Percentiles rank a stretch among this genome's conserved stretches.
These are phyloP conservation scores for Phaeosphaeria sp. DNA, from an alignment of 2,329 filamentous ascomycete genomes.

Conservation along the genomic window DNA sequence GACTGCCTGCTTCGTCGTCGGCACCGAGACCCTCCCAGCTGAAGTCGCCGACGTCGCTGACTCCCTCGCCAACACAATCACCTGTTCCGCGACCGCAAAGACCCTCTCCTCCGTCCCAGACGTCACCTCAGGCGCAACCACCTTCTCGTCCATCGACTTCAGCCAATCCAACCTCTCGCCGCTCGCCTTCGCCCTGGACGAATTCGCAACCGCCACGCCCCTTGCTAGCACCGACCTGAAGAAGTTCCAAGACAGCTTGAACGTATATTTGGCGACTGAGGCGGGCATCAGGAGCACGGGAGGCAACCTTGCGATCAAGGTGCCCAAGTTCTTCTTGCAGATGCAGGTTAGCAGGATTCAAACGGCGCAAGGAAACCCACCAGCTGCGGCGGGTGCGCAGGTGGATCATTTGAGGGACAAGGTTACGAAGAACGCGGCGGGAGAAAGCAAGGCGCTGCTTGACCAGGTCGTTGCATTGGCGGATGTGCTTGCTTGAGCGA, in stretches of 20 bases:
- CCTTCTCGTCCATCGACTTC: conserved; percentile 66
- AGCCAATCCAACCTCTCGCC: conserved; percentile 56
- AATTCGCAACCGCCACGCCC: conserved; percentile 60
- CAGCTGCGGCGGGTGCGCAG: conserved; percentile 58
- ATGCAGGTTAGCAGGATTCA: conserved; percentile 67
- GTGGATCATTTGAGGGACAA: conserved; percentile 66
- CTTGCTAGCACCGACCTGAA: conserved; percentile 59
- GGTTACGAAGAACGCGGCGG: conserved; percentile 62
- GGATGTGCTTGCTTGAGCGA: conserved; percentile 21
- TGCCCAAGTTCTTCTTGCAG: conserved; percentile 68
- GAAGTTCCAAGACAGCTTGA: conserved; percentile 61
- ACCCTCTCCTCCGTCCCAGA: conserved; percentile 65
- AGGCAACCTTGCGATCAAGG: conserved; percentile 64
- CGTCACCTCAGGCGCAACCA: conserved; percentile 58
- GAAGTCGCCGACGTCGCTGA: conserved; percentile 57
- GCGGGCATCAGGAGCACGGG: conserved; percentile 63
- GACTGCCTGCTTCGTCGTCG: conserved; percentile 63
- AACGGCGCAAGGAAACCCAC: conserved; percentile 64
- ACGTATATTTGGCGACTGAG: conserved; percentile 67
- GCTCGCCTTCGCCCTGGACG: conserved; percentile 61
- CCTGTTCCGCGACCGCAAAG: conserved; percentile 56
- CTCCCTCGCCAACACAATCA: conserved; percentile 54
- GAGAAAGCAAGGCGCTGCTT: conserved; percentile 57
- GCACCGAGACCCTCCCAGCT: conserved; percentile 57
- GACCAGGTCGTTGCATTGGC: conserved; percentile 58